Base-by-base conservation (phyloP, 805 yeast genomes). In the Cyberlindnera mycetangii region DNA sequence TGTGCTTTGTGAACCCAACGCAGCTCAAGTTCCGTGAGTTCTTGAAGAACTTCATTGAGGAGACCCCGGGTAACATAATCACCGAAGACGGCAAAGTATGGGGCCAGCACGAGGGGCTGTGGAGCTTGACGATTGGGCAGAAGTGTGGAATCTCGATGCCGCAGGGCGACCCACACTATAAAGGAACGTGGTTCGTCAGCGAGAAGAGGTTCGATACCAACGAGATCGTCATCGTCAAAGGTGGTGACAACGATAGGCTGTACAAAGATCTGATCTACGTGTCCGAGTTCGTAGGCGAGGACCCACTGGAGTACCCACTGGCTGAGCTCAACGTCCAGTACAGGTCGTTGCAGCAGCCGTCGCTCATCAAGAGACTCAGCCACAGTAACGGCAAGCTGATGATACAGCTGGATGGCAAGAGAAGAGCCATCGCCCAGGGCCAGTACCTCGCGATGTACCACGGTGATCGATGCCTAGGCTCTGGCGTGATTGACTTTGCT, bases 121-220 rank as follows among this genome's bases (percentile, higher is more conserved):
- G 98, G 98, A 80, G 85, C 37, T 92, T 88, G n/a, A 93, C 99
- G 0, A 79, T 92, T 18, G 99, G 99, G 0, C 98, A 93, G 65
- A 78, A 82, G 50, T 75, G 83, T 25, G 81, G 90, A 4, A 65
- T 89, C 2, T 74, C 88, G 0, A 76, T 92, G 86, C 97, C 97
- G 0, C 98, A 93, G 61, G 92, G 90, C 0, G 82, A 85, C 52
- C 90, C 90, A 0, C 60, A 63, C 6, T 81, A 76, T 52, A 70
- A 75, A 35, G 98, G 98, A 0, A 70, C 78, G 2, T 93, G 99
- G 99, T 88, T 81, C 61, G 88, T 90, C 1, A 76, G 85, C 52
- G 89, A 76, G 18, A 93, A 93, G 58, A 65, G 78, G 25, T 60
- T 66, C 10, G 76, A 68, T 3, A 70, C 74, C 6, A 92, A 92